These are phyloP conservation scores for Acanthamoeba sp. DNA, from an alignment of 208 protist genomes.

Conservation along the genomic window DNA sequence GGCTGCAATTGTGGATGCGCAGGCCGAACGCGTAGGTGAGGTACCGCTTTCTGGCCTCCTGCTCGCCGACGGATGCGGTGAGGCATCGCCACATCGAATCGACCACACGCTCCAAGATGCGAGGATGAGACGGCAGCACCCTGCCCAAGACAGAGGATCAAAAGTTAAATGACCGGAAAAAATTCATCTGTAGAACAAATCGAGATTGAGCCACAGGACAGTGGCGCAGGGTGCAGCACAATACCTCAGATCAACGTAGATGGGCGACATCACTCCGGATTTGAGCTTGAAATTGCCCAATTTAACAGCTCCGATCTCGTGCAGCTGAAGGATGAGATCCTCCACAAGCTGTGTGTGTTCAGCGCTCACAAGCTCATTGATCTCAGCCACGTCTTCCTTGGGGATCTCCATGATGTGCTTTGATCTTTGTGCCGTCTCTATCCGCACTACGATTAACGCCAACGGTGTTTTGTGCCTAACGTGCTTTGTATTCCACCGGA, in stretches of 20 bases:
- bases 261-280: slow-evolving; percentile 95
- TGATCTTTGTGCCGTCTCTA: no score
- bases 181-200: slow-evolving; percentile 28
- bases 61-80: not conserved
- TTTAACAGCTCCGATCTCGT: slow-evolving; percentile 90
- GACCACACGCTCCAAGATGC: slow-evolving; percentile 56
- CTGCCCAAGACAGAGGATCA: not conserved
- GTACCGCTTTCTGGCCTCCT: slow-evolving; percentile 26
- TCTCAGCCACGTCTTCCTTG: not conserved
- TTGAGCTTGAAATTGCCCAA: slow-evolving; percentile 97
- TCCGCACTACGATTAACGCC: no score
- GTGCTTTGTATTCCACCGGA: no score
- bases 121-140: slow-evolving; percentile 64
- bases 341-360: slow-evolving; percentile 73
- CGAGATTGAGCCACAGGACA: no score
- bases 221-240: no score
- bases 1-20: no score
- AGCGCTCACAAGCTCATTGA: not conserved
- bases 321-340: slow-evolving; percentile 82
- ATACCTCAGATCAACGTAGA: slow-evolving; percentile 97
- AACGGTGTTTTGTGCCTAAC: no score
- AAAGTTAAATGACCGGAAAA: not conserved
- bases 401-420: not conserved
- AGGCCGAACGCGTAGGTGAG: no score
- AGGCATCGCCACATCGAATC: slow-evolving; percentile 70